Evolutionary conservation across 306 rosid genomes (phyloP).

Genomic region (Gastrolobium villosum): DNA sequence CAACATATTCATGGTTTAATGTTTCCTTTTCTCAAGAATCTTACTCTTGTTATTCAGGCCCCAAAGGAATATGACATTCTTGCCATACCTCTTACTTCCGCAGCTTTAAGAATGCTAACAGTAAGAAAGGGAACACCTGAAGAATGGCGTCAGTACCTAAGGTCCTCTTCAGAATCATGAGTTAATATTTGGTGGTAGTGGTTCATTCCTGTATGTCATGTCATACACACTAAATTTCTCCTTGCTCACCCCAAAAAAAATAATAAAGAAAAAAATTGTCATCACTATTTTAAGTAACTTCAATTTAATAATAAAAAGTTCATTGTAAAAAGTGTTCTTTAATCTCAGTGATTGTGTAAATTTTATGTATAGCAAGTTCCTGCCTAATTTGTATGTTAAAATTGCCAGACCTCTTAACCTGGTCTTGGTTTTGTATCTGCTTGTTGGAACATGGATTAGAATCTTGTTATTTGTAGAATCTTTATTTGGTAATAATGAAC

Average conservation of each 20-base stretch:
- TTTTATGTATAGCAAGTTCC: constrained; percentile 43
- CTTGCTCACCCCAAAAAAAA: constrained; percentile 3
- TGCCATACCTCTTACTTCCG: constrained; percentile 86
- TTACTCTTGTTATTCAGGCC: constrained; percentile 61
- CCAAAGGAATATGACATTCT: constrained; percentile 95
- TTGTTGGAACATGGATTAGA: constrained; percentile 43
- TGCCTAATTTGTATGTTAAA: constrained; percentile 11
- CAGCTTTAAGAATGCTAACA: constrained; percentile 81
- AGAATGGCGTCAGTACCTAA: constrained; percentile 94
- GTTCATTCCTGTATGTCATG: constrained; percentile 36
- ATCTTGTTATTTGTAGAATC: not conserved
- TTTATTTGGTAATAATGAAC: not conserved
- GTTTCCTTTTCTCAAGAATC: constrained; percentile 11
- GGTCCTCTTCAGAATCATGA: constrained; percentile 58
- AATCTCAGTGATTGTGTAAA: constrained; percentile 46
- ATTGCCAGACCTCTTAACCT: constrained; percentile 38
- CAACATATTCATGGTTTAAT: constrained; percentile 28
- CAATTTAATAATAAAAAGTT: not conserved
- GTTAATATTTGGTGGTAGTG: constrained; percentile 25
- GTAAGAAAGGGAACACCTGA: constrained; percentile 86
- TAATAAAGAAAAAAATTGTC: constrained; percentile 15
- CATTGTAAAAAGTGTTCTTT: constrained; percentile 42
- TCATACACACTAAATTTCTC: constrained; percentile 26
- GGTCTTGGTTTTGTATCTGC: not conserved
- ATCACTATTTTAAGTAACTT: constrained; percentile 35